A percentile compares a stretch with the other conserved stretches of the same genome.
Evolutionary conservation across 2,329 filamentous ascomycete species (phyloP).

Genomic region (Fusarium bactridioides): DNA sequence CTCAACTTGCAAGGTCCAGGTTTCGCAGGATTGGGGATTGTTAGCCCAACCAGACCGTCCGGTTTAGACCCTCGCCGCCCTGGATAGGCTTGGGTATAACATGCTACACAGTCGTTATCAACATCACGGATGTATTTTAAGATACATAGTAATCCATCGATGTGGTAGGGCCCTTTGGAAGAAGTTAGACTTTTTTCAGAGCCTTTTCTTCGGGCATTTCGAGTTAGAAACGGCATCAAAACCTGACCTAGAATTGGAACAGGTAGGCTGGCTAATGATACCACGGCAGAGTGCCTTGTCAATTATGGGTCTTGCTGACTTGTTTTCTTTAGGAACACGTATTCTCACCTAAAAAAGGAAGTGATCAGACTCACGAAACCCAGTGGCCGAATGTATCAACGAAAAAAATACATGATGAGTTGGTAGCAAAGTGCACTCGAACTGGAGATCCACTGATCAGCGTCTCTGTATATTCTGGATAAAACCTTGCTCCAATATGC

Average conservation of each 20-base stretch:
- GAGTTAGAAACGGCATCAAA: not conserved
- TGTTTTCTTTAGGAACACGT: not conserved
- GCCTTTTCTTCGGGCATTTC: not conserved
- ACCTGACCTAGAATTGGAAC: not conserved
- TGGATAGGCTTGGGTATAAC: slow-evolving; percentile 8
- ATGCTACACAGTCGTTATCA: not conserved
- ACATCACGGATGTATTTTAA: not conserved
- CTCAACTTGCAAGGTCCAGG: slow-evolving; percentile 54
- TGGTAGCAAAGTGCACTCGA: not conserved
- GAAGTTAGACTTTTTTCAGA: not conserved
- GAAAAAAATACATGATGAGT: not conserved
- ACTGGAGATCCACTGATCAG: not conserved
- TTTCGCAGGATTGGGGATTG: slow-evolving; percentile 28
- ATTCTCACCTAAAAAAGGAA: not conserved
- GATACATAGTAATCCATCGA: not conserved
- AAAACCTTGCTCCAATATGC: not conserved
- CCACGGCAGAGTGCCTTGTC: not conserved
- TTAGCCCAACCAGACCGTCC: slow-evolving; percentile 27
- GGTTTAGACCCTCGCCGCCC: slow-evolving; percentile 28
- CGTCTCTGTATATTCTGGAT: not conserved
- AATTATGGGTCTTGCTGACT: not conserved
- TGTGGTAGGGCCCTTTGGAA: not conserved
- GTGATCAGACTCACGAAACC: not conserved
- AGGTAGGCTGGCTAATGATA: not conserved
- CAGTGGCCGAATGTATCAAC: not conserved